Percentiles rank a stretch among this genome's conserved stretches.
Conservation (phyloP, 202 grass and related monocot genomes). For the Zizania palustris region DNA sequence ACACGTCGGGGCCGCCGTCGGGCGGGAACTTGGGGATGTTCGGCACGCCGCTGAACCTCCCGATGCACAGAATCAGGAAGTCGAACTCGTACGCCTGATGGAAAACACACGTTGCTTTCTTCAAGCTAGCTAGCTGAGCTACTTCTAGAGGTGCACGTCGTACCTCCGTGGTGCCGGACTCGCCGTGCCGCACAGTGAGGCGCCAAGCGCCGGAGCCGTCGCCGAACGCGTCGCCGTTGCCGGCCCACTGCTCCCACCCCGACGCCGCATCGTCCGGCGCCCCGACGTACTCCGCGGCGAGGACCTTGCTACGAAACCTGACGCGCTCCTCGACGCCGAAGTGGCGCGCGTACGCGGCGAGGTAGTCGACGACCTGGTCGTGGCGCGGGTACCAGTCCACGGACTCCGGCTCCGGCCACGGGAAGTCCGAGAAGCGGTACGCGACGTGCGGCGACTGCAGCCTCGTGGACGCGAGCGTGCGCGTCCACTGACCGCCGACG, state of each 20-base stretch:
- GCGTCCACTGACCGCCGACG: slow-evolving; percentile 71
- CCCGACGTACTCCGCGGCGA: slow-evolving; percentile 50
- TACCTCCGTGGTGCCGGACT: not conserved
- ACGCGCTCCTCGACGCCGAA: slow-evolving; percentile 59
- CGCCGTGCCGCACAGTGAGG: slow-evolving; percentile 53
- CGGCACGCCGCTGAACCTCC: slow-evolving; percentile 72
- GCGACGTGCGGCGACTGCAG: slow-evolving; percentile 50
- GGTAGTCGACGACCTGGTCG: slow-evolving; percentile 63
- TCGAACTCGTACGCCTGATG: slow-evolving; percentile 58
- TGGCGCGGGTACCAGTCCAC: slow-evolving; percentile 51
- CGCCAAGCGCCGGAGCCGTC: slow-evolving; percentile 51
- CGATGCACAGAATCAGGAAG: slow-evolving; percentile 75
- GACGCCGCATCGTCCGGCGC: not conserved
- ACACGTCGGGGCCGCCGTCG: slow-evolving; percentile 51
- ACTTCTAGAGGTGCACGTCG: not conserved
- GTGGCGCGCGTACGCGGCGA: slow-evolving; percentile 60
- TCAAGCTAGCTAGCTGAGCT: not conserved
- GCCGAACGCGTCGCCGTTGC: slow-evolving; percentile 78
- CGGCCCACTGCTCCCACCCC: slow-evolving; percentile 55
- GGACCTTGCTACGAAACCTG: slow-evolving; percentile 49
- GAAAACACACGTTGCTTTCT: not conserved
- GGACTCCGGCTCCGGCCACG: slow-evolving; percentile 60
- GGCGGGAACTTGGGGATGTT: slow-evolving; percentile 60
- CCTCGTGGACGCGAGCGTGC: slow-evolving; percentile 55
- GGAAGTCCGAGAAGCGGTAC: slow-evolving; percentile 80